Evolutionary conservation across 148 eudicot genomes (phyloP).

Genomic region (Rhododendron molle): DNA sequence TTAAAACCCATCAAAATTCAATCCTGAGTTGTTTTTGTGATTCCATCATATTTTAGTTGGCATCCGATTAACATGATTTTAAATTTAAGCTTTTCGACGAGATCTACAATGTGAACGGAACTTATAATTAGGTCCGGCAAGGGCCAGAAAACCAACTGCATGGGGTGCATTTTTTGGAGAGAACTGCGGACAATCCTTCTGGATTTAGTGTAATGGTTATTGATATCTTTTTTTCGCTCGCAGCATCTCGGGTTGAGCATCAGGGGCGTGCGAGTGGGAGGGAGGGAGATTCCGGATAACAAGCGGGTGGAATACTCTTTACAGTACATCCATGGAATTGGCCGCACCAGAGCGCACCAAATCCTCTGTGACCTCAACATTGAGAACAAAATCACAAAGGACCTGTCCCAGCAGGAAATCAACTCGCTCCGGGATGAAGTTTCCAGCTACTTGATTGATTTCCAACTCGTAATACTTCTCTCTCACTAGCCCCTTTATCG

Average conservation of each 20-base stretch:
- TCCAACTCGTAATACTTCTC: constrained; percentile 40
- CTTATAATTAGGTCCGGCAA: neutral
- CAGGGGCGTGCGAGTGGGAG: constrained; percentile 59
- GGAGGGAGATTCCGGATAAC: constrained; percentile 48
- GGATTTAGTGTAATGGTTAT: neutral
- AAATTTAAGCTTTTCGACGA: neutral
- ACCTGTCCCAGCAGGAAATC: constrained; percentile 52
- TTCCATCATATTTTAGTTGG: neutral
- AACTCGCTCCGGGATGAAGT: constrained; percentile 45
- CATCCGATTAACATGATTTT: neutral
- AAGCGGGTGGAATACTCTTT: constrained; percentile 52
- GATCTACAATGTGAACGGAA: neutral
- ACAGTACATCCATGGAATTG: constrained; percentile 60
- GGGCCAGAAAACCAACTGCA: neutral
- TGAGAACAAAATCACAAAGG: constrained; percentile 55
- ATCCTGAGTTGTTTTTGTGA: neutral
- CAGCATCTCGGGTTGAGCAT: constrained; percentile 34
- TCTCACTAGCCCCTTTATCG: neutral
- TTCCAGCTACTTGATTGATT: constrained; percentile 53
- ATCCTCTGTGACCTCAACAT: constrained; percentile 46
- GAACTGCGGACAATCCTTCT: neutral
- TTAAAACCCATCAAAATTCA: neutral
- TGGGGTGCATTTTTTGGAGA: neutral
- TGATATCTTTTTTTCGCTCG: neutral
- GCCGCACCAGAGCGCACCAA: constrained; percentile 40